These are phyloP conservation scores for Artemisia argyi DNA, from an alignment of 129 eudicot genomes.

Conservation along the genomic window DNA sequence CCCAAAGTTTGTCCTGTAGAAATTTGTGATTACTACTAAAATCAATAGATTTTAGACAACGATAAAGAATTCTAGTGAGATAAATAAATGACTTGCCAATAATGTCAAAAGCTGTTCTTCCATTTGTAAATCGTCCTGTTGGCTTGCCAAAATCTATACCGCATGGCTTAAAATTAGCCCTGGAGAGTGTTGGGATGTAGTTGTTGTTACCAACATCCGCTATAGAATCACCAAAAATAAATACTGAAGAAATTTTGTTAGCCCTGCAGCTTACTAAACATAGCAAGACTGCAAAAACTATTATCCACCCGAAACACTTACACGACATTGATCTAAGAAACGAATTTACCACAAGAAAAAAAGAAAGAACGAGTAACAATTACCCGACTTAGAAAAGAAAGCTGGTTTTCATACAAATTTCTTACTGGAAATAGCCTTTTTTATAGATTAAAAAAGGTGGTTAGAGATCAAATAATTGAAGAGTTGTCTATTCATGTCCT, in stretches of 20 bases:
- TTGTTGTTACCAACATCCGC: slow-evolving; percentile 84
- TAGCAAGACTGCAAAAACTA: not conserved
- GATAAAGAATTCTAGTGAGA: not conserved
- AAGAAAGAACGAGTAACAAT: not conserved
- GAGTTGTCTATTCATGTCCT: too few relatives aligned
- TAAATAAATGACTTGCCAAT: slow-evolving; percentile 42
- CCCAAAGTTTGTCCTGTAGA: slow-evolving; percentile 58
- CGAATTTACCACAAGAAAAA: not conserved
- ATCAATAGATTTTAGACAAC: not conserved
- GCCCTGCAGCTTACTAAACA: slow-evolving; percentile 27
- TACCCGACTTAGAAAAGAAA: not conserved
- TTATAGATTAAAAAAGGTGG: not conserved
- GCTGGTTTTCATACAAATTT: not conserved
- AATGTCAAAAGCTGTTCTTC: slow-evolving; percentile 73
- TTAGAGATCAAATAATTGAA: not conserved
- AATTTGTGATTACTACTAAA: not conserved
- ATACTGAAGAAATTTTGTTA: slow-evolving; percentile 40
- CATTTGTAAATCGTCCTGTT: slow-evolving; percentile 85
- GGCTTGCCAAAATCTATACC: slow-evolving; percentile 83
- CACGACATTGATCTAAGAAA: not conserved
- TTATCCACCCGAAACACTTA: not conserved
- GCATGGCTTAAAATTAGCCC: slow-evolving; percentile 63
- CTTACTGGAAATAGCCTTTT: not conserved
- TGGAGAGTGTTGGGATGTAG: slow-evolving; percentile 66
- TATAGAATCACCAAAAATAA: slow-evolving; percentile 76